Evolutionary conservation across 2,329 filamentous ascomycete genomes (phyloP), one percentile per base, ranked within the genome.

Genomic region (Aspergillus fructus): DNA sequence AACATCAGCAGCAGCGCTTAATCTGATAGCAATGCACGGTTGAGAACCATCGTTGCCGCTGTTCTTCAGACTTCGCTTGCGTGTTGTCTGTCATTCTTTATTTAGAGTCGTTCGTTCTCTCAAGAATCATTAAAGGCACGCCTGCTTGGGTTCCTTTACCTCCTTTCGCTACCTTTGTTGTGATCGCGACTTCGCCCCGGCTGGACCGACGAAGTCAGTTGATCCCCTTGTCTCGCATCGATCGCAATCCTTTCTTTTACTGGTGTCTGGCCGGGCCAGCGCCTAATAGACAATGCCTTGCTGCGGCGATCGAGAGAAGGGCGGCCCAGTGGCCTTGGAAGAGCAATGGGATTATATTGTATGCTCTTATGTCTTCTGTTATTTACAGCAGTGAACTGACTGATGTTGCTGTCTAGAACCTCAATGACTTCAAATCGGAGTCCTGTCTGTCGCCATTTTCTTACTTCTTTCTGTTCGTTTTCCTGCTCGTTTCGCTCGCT

Each of bases 321-420:
- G 6, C 71, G 83, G 81, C 64, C 82, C 88, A 62, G 83, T 93
- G 61, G 82, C 85, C 62, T 87, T 90, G 59, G 93, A 97, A 76
- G 91, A 94, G 78, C 89, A 92, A 81, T 97, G 93, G 93, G 90
- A 93, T 69, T 96, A 93, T 73, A 93, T 97, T 72, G 89, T 91
- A 78, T 71, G 88, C 61, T 56, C 24, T 21, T 27, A 4, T 27
- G 34, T 24, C 3, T 34, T 30, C 24, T 17, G 7, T 12, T 33
- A 19, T 21, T 17, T 33, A 3, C 5, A 33, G 23, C 11, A 12
- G 63, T 27, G 17, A 24, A 50, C 45, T 59, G 37, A 59, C 43
- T 39, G 3, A 55, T 58, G 17, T 37, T 41, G 19, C 49, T 60
- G 51, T 63, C 12, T 60, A 84, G 81, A 83, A 81, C 70, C 74